Evolutionary conservation across 495 filamentous ascomycete genomes (phyloP).

Genomic region (Trypethelium eluteriae): DNA sequence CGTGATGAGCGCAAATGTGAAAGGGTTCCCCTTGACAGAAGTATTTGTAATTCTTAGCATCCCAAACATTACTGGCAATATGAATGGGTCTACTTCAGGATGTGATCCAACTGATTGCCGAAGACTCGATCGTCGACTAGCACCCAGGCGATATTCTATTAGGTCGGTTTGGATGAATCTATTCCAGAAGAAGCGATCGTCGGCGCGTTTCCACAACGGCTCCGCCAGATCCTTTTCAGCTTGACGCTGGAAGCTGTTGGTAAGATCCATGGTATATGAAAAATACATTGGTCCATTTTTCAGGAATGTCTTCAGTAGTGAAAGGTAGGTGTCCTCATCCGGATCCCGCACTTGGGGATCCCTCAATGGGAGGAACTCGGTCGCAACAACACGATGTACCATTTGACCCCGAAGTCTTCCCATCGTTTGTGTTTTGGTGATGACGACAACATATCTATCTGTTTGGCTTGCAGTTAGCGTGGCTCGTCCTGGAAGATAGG

Average conservation of each 20-base stretch:
- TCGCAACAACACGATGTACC: conserved; percentile 83
- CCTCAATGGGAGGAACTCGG: conserved; percentile 88
- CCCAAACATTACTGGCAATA: conserved; percentile 88
- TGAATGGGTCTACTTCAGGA: conserved; percentile 78
- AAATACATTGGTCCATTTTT: conserved; percentile 91
- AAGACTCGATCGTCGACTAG: conserved; percentile 24
- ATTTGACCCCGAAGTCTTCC: conserved; percentile 86
- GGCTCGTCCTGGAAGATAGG: neutral
- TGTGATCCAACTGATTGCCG: conserved; percentile 52
- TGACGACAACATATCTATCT: conserved; percentile 97
- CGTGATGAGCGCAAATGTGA: conserved; percentile 83
- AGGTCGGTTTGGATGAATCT: conserved; percentile 82
- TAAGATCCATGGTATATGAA: conserved; percentile 91
- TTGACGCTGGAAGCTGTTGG: conserved; percentile 91
- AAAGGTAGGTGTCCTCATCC: conserved; percentile 86
- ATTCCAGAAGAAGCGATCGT: conserved; percentile 99
- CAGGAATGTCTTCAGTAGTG: conserved; percentile 66
- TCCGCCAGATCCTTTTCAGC: conserved; percentile 56
- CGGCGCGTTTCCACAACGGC: conserved; percentile 85
- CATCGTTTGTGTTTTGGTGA: conserved; percentile 87
- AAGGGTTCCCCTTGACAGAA: conserved; percentile 65
- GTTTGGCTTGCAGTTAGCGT: conserved; percentile 20
- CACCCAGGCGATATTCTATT: conserved; percentile 67
- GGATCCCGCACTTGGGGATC: conserved; percentile 83
- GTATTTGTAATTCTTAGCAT: conserved; percentile 84